A percentile compares a stretch with the other conserved stretches of the same genome.
phyloP scores from a whole-genome alignment of 1,139 yeast species.

The Hyphopichia burtonii region DNA sequence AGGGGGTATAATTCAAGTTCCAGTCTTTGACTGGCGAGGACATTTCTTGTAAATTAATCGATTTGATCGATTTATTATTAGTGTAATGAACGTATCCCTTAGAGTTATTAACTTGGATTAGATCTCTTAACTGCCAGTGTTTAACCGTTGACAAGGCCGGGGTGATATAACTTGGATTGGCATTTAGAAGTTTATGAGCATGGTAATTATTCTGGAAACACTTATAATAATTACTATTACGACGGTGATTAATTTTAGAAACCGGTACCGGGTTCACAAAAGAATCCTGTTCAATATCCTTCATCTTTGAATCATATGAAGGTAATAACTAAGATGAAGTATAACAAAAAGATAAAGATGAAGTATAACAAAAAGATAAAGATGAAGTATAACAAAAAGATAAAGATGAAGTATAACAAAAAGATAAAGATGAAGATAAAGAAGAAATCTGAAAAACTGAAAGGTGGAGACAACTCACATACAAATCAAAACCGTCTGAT shows the following conservation, averaged over 20 bases:
- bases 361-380: no score
- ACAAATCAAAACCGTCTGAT: neutral
- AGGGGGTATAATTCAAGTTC: conserved; percentile 53
- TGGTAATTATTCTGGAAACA: conserved; percentile 50
- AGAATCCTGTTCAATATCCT: neutral
- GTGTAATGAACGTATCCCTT: conserved; percentile 34
- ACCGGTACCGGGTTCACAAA: neutral
- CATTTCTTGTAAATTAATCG: neutral
- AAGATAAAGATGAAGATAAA: no score
- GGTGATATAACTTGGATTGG: conserved; percentile 37
- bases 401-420: no score
- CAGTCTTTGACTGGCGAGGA: neutral
- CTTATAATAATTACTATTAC: conserved; percentile 21
- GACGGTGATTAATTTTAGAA: neutral
- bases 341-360: no score
- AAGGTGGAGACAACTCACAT: neutral
- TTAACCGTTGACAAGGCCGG: conserved; percentile 37
- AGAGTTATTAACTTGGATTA: conserved; percentile 48
- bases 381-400: no score
- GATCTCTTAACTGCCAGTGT: conserved; percentile 89
- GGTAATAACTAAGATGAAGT: no score
- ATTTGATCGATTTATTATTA: conserved; percentile 25
- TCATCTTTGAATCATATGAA: neutral
- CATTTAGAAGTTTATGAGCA: conserved; percentile 36
- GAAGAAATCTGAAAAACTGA: no score